Evolutionary conservation across 805 yeast genomes (phyloP), one percentile per base, ranked within the genome.

Genomic region (Lipomyces kockii): DNA sequence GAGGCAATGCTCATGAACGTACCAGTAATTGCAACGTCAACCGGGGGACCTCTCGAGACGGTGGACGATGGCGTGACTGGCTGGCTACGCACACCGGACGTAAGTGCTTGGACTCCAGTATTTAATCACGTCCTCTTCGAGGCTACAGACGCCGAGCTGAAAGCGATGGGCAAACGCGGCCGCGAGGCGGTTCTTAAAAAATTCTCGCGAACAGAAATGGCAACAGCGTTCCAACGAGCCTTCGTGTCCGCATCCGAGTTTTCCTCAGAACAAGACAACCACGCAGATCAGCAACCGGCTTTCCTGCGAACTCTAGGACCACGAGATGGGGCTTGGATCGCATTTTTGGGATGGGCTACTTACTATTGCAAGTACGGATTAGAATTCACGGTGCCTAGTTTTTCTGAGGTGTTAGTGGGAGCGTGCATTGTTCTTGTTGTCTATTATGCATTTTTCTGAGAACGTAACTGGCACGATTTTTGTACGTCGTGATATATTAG

Each of bases 11-110:
- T 89, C 58, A 82, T 85, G 65, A 89, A 90, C 35, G 88, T 89
- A 0, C 92, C 97, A 0, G 97, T 93, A 0, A 79, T 95, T 61
- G 97, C 97, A 0, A 88, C 89, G 4, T 87, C 90, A 74, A 87
- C 87, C 52, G 99, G 99, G 34, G 99, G 99, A 0, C 99, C 99
- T 0, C 78, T 88, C 46, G 99, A 95, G 76, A 89, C 97, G 0
- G 80, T 89, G 9, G 82, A 81, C 0, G 82, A 82, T 59, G 78
- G 77, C 2, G 77, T 79, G 2, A 68, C 65, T 8, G 72, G 72
- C 9, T 81, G 82, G 82, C 73, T 76, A 59, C 72, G 82, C n/a
- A 67, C 68, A 17, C 72, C 79, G 11, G 74, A 74, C 22, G 64
- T 70, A 27, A 74, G 69, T 17, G 78, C 71, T 25, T 81, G 84